Evolutionary conservation across 352 stramenopile species (phyloP), one percentile per base, ranked within the genome.

Genomic region (Phytophthora vignae): DNA sequence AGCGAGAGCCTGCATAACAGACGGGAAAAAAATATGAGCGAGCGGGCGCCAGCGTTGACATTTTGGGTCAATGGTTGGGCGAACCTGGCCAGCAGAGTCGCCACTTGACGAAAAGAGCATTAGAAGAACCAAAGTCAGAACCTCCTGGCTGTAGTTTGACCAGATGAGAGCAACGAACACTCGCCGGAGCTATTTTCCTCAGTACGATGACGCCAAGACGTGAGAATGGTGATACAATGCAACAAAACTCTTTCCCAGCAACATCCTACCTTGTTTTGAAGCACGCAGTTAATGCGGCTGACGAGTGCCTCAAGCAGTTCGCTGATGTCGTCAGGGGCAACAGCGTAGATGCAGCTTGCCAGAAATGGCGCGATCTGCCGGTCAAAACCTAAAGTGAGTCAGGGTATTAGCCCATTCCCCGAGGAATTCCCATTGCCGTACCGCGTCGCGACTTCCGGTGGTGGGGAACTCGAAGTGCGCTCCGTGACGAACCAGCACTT

Each of bases 381-480:
- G 6, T 14, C 14, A 49, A 49, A 29, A 49, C 2, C 42, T 21
- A 14, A 49, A 49, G 14, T 44, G 10, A n/a, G 14, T 44, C 25
- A 29, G 25, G 2, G 4, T 29, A 29, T 5, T 29, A 29, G 25
- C 25, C 2, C 25, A 29, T 29, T 29, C 25, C 25, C 25, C 25
- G 25, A 29, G 25, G 25, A 29, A 29, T 21, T n/a, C 22, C 19
- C 14, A 19, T 54, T 44, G 2, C 36, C 48, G 60, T 71, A 74
- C 61, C 36, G 68, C 44, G 4, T 74, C 60, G n/a, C 68, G 55
- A 12, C 68, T 74, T 25, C 64, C 49, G 0, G 15, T 21, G 0
- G 61, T 55, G 31, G 68, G 67, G 61, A 74, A 74, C 21, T 70
- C 55, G 46, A 74, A 71, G 17, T 58, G 64, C 19, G 67, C 67